A percentile compares a stretch with the other conserved stretches of the same genome.
These are phyloP conservation scores for Linnemannia hyalina DNA, from an alignment of 192 early-diverging fungal genomes.

Conservation along the genomic window DNA sequence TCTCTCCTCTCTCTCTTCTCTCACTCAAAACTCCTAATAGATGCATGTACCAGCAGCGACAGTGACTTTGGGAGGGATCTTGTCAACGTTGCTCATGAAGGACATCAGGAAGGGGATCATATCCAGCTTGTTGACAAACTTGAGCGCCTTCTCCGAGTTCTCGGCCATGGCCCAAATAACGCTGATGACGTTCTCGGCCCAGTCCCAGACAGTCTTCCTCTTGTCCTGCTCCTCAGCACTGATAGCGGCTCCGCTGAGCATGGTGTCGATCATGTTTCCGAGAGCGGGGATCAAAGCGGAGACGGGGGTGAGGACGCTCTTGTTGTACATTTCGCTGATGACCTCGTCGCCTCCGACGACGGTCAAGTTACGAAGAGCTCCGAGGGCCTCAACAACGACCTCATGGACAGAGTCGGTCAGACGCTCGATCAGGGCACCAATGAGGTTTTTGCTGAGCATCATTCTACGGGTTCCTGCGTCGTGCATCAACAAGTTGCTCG, in stretches of 20 bases:
- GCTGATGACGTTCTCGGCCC: conserved; percentile 70
- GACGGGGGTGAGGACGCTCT: conserved; percentile 69
- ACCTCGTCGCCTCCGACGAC: conserved; percentile 66
- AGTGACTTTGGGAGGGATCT: conserved; percentile 62
- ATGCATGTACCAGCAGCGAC: conserved; percentile 64
- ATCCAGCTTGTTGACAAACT: conserved; percentile 74
- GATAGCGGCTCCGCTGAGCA: conserved; percentile 37
- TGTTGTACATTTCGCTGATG: conserved; percentile 68
- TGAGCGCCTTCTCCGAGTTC: conserved; percentile 74
- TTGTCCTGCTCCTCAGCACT: conserved; percentile 41
- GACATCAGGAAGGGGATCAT: conserved; percentile 76
- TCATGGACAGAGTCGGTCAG: conserved; percentile 79
- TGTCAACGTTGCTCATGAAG: conserved; percentile 69
- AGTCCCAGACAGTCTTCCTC: conserved; percentile 67
- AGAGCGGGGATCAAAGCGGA: conserved; percentile 62
- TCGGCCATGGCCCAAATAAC: conserved; percentile 75
- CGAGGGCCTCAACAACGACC: conserved; percentile 79
- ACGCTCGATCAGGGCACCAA: conserved; percentile 76
- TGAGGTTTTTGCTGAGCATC: conserved; percentile 80
- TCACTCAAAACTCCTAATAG: conserved; percentile 16
- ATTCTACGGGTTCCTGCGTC: conserved; percentile 75
- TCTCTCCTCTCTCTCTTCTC: not conserved
- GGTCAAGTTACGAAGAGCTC: conserved; percentile 80
- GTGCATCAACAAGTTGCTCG: conserved; percentile 82
- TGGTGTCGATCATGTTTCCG: conserved; percentile 25